A percentile compares a stretch with the other conserved stretches of the same genome.
These are phyloP conservation scores for Grosmannia huntii DNA, from an alignment of 2,329 filamentous ascomycete species.

Conservation along the genomic window DNA sequence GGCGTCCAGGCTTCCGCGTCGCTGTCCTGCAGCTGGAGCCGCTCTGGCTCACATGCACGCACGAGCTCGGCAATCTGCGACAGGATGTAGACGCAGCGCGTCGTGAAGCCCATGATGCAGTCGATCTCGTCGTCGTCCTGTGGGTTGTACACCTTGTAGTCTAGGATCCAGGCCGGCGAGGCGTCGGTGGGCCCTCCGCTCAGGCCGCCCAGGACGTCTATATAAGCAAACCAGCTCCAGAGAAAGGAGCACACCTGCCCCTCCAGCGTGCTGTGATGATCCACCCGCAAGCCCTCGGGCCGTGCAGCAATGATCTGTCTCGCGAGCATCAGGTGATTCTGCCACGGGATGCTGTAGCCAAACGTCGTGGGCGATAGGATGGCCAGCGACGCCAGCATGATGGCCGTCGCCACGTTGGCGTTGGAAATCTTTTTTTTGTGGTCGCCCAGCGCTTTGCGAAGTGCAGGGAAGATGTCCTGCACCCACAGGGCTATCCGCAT, in stretches of 20 bases:
- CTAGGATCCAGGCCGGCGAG: slow-evolving; percentile 37
- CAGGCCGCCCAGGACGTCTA: slow-evolving; percentile 66
- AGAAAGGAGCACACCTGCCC: slow-evolving; percentile 60
- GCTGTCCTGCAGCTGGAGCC: slow-evolving; percentile 1
- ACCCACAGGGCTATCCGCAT: slow-evolving; percentile 74
- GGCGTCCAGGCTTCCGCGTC: slow-evolving; percentile 37
- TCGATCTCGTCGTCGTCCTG: slow-evolving; percentile 57
- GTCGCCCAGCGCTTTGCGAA: slow-evolving; percentile 53
- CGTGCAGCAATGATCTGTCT: slow-evolving; percentile 61
- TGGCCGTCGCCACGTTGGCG: slow-evolving; percentile 64
- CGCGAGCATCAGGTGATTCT: slow-evolving; percentile 63
- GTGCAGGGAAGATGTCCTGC: slow-evolving; percentile 60
- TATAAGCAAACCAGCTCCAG: slow-evolving; percentile 71
- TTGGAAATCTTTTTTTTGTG: slow-evolving; percentile 53
- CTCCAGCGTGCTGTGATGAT: slow-evolving; percentile 31
- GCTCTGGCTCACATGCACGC: slow-evolving; percentile 44
- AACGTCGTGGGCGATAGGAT: slow-evolving; percentile 75
- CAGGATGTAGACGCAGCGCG: slow-evolving; percentile 55
- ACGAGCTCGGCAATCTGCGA: slow-evolving; percentile 61
- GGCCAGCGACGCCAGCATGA: slow-evolving; percentile 74
- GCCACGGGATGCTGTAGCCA: slow-evolving; percentile 70
- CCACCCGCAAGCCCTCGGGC: slow-evolving; percentile 30
- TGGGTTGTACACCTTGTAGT: slow-evolving; percentile 35
- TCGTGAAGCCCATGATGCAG: slow-evolving; percentile 70
- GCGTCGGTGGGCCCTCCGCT: slow-evolving; percentile 42